Base-by-base conservation (phyloP, 257 asterid species). In the Nicotiana attenuata region DNA sequence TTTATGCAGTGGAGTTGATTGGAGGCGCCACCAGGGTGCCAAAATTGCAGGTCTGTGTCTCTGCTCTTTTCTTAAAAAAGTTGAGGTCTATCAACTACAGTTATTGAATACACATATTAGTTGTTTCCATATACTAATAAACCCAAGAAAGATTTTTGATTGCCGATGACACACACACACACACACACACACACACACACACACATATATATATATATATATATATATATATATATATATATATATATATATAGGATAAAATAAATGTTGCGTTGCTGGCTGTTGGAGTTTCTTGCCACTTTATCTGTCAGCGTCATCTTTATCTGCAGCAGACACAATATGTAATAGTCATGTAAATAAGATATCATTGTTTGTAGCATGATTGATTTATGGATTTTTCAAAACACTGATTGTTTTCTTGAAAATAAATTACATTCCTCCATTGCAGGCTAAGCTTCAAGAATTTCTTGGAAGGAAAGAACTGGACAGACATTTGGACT, bases 1-100 rank as follows among this genome's bases (percentile, higher is more conserved):
- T 96, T 85, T 88, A 93, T 86, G 99, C 97, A 2, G 97, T 96
- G 82, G 99, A 96, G 91, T 88, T 96, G 90, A 93, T 96, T 87
- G 99, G 99, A 86, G 99, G 99, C 87, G 96, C 98, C 89, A 96
- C 99, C 47, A 92, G 99, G 82, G 98, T 96, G 81, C 99, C 98
- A 73, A 94, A 92, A 87, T 92, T 96, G 91, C 98, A 96, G 99
- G 99, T 96, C 65, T 76, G 77, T 81, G 45, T 56, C 80, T 5
- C 24, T 65, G 76, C 84, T 81, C 76, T 26, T 59, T 26, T 28
- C 56, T 35, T 47, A 50, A 45, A 60, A 22, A 73, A 73, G 78
- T 73, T 73, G 24, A 73, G 78, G 60, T 73, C 60, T 73, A 65
- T 41, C 45, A 47, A 73, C 59, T 28, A 47, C 78, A 73, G 35